Base-by-base conservation (phyloP, 2,329 filamentous ascomycete genomes). In the Decorospora gaudefroyi region DNA sequence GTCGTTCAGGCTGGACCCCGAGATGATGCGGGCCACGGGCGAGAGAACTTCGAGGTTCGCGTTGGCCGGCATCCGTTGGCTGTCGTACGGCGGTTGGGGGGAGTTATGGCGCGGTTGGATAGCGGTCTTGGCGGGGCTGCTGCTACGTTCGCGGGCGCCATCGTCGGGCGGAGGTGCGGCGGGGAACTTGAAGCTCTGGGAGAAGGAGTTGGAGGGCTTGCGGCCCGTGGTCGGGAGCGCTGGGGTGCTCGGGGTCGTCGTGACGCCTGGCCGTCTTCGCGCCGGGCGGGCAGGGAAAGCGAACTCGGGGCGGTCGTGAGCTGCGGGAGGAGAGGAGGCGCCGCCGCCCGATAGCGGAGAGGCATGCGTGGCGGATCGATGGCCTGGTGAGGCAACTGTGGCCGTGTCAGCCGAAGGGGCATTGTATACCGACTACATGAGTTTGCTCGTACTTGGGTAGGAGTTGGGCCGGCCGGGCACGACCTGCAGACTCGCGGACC, bases 401-500 rank as follows among this genome's bases (percentile, higher is more conserved):
- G 21, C n/a, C 23, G 25, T 36, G 46, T 69, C 31, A 67, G 61
- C 42, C 22, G 31, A 25, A 18, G 25, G 27, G 40, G 30, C 26
- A 23, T 35, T n/a, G n/a, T n/a, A n/a, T n/a, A n/a, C n/a, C n/a
- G n/a, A 19, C 13, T 4, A 26, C 28, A 13, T 9, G 12, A 22
- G 21, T 15, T 42, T 36, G 30, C 15, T 17, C 35, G 32, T 65
- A 65, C 65, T 61, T 57, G 65, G 57, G 50, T 65, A 66, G n/a
- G 61, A 57, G 37, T 53, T 66, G 31, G 62, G 66, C 18, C 64
- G 55, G 38, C 65, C 77, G 32, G 83, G 76, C 51, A 82, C 67
- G 55, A 92, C 86, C 67, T 95, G 90, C 47, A 95, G 73, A 74
- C 90, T 96, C 16, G 88, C 83, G 25, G 90, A 90, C 38, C 90